phyloP scores from a whole-genome alignment of 2,329 filamentous ascomycete genomes.

The Scedosporium boydii region DNA sequence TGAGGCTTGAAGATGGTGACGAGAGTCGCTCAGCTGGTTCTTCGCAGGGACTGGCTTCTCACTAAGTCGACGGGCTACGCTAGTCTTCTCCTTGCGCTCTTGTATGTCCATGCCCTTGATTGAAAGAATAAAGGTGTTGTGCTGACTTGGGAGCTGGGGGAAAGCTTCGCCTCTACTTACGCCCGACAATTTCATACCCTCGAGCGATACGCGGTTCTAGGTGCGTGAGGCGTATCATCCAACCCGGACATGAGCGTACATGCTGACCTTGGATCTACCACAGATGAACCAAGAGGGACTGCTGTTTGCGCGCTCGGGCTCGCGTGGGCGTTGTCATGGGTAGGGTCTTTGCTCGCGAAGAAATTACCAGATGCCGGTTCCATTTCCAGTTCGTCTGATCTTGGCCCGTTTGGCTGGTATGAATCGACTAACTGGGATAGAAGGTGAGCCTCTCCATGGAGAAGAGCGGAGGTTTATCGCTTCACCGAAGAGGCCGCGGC shows the following conservation, averaged over 20 bases:
- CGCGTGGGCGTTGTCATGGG: slow-evolving; percentile 30
- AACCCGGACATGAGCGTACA: background rate
- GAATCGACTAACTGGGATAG: background rate
- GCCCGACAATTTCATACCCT: slow-evolving; percentile 6
- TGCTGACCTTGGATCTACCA: background rate
- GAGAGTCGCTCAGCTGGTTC: background rate
- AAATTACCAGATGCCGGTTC: background rate
- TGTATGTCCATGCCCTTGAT: background rate
- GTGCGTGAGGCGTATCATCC: slow-evolving; percentile 1
- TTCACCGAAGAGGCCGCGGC: slow-evolving; percentile 35
- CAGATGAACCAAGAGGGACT: slow-evolving; percentile 10
- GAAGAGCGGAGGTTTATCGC: slow-evolving; percentile 9
- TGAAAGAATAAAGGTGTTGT: background rate
- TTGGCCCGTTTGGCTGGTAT: too few species aligned
- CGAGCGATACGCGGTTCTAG: slow-evolving; percentile 9
- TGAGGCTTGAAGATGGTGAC: background rate
- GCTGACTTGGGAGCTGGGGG: background rate
- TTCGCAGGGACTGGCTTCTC: background rate
- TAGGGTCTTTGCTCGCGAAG: slow-evolving; percentile 18
- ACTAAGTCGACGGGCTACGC: background rate
- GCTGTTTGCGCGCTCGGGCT: slow-evolving; percentile 33
- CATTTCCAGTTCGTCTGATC: background rate
- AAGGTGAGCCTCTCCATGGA: background rate
- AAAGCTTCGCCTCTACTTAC: slow-evolving; percentile 7
- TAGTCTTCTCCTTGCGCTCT: background rate